A percentile compares a stretch with the other conserved stretches of the same genome.
These are phyloP conservation scores for Hypoxylon sp. DNA, from an alignment of 2,329 filamentous ascomycete genomes.

Conservation along the genomic window DNA sequence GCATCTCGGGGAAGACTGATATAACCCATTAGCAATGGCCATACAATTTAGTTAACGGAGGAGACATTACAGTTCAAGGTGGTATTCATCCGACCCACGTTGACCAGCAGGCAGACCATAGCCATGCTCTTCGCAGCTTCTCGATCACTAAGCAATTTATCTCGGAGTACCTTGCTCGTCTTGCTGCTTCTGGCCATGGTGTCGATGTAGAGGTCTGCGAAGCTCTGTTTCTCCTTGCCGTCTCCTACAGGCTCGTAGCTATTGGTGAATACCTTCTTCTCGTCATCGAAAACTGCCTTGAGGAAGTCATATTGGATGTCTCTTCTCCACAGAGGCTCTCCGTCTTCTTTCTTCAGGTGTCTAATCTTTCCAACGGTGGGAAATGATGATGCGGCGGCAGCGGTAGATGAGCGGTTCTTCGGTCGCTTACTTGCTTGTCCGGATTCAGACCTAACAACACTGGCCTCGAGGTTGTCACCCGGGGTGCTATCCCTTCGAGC, in stretches of 20 bases:
- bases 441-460: conserved; percentile 48
- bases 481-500: conserved; percentile 44
- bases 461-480: conserved; percentile 48
- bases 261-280: conserved; percentile 84
- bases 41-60: conserved; percentile 22
- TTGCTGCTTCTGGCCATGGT: conserved; percentile 99
- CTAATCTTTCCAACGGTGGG: conserved; percentile 76
- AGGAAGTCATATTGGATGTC: conserved; percentile 93
- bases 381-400: conserved; percentile 42
- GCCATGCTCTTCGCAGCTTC: conserved; percentile 97
- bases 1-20: conserved; percentile 96
- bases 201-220: conserved; percentile 97
- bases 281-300: conserved; percentile 82
- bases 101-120: conserved; percentile 98
- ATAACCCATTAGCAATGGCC: conserved; percentile 35
- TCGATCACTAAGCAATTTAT: conserved; percentile 93
- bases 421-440: conserved; percentile 47
- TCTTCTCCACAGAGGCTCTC: conserved; percentile 86
- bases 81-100: conserved; percentile 98
- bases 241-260: conserved; percentile 76
- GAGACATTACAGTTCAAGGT: conserved; percentile 87
- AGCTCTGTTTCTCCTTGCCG: conserved; percentile 75
- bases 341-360: conserved; percentile 90
- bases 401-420: conserved; percentile 47
- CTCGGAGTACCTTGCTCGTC: conserved; percentile 97